Conservation (phyloP, 495 filamentous ascomycete species). For the Paragyromitra xinjiangensis region DNA sequence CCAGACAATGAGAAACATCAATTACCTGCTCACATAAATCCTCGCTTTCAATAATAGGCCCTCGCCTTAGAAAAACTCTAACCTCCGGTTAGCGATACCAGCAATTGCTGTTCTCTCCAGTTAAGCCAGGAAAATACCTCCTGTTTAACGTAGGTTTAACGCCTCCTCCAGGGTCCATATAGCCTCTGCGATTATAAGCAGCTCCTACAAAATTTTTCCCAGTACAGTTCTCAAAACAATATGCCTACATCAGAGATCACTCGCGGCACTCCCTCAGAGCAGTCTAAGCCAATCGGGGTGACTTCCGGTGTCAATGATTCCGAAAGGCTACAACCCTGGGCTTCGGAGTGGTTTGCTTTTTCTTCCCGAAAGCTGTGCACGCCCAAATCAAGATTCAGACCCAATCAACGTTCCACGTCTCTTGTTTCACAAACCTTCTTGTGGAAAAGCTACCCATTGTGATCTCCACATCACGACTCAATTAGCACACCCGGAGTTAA, state of each 20-base stretch:
- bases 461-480: background rate
- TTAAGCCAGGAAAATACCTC: no score
- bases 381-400: background rate
- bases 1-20: no score
- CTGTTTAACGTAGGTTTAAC: no score
- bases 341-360: background rate
- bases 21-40: no score
- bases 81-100: no score
- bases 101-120: no score
- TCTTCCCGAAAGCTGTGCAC: background rate
- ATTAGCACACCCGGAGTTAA: background rate
- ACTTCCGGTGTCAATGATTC: conserved; percentile 12
- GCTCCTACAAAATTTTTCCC: no score
- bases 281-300: background rate
- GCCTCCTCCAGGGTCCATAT: no score
- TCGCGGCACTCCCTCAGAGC: background rate
- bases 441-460: background rate
- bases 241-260: conserved; percentile 15
- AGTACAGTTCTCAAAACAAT: background rate
- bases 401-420: background rate
- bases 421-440: background rate
- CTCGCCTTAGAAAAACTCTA: no score
- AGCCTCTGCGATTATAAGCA: no score
- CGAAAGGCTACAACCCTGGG: background rate
- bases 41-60: no score